phyloP scores from a whole-genome alignment of 2,329 filamentous ascomycete species.

The Aspergillus fijiensis region DNA sequence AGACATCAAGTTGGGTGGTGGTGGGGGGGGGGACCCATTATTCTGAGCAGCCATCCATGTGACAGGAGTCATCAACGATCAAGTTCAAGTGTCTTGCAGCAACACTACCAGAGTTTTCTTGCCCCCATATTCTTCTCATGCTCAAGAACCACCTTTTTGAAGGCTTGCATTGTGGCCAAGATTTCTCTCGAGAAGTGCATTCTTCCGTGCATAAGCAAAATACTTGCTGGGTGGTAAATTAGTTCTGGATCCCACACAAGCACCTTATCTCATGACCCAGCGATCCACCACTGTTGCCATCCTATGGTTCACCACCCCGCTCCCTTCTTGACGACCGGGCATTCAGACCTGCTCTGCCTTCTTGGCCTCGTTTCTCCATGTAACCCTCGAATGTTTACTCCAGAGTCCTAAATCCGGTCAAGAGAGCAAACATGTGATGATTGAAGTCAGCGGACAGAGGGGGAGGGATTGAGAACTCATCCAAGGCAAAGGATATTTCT shows the following conservation, averaged over 20 bases:
- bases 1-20: not conserved
- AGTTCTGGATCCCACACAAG: not conserved
- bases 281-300: not conserved
- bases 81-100: not conserved
- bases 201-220: not conserved
- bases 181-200: not conserved
- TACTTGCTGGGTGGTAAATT: not conserved
- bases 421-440: constrained; percentile 5
- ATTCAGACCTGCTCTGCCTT: not conserved
- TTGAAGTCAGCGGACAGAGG: not conserved
- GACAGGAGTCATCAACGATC: constrained; percentile 6
- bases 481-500: not conserved
- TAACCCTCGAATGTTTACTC: not conserved
- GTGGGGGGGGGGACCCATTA: not conserved
- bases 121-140: not conserved
- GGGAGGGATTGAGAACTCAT: constrained; percentile 4
- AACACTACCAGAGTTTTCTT: not conserved
- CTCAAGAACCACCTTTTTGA: not conserved
- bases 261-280: constrained; percentile 11
- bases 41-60: constrained; percentile 13
- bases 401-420: not conserved
- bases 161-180: not conserved
- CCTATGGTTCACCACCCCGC: not conserved
- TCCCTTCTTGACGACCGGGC: not conserved
- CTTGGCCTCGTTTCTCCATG: not conserved